Evolutionary conservation across 2,329 filamentous ascomycete species (phyloP).

Genomic region (Claviceps humidiphila): DNA sequence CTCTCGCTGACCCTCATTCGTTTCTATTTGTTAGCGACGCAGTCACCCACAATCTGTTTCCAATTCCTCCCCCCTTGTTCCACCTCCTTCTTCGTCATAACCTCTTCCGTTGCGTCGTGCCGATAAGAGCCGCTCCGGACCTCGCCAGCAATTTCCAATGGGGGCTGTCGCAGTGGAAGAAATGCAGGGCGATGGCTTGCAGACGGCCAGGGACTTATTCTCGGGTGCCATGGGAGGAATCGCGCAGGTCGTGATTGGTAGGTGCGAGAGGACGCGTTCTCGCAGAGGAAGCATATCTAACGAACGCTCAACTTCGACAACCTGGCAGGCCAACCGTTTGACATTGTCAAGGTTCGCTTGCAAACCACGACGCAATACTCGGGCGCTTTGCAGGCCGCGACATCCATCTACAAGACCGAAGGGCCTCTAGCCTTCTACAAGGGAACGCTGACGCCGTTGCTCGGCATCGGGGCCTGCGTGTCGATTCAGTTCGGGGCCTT

Average conservation of each 20-base stretch:
- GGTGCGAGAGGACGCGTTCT: background rate
- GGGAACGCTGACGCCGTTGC: constrained; percentile 83
- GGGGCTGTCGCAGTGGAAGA: constrained; percentile 4
- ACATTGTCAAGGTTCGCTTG: constrained; percentile 95
- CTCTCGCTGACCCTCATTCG: background rate
- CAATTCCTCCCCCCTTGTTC: background rate
- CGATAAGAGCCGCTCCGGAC: background rate
- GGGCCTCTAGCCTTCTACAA: constrained; percentile 94
- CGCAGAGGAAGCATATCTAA: background rate
- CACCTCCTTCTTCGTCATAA: background rate
- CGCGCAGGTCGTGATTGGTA: constrained; percentile 87
- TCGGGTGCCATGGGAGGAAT: constrained; percentile 83
- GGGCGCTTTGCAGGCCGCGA: constrained; percentile 66
- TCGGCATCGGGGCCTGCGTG: constrained; percentile 93
- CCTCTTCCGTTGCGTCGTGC: background rate
- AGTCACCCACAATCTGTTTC: background rate
- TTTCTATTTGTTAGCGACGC: background rate
- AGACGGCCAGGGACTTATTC: constrained; percentile 78
- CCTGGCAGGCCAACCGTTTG: constrained; percentile 51
- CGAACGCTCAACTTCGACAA: background rate
- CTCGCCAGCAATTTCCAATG: background rate
- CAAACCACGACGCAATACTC: constrained; percentile 78
- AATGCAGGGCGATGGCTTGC: constrained; percentile 23
- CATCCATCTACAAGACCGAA: constrained; percentile 75
- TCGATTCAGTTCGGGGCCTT: constrained; percentile 98